Conservation (phyloP, 352 stramenopile species). For the Peronospora belbahrii region DNA sequence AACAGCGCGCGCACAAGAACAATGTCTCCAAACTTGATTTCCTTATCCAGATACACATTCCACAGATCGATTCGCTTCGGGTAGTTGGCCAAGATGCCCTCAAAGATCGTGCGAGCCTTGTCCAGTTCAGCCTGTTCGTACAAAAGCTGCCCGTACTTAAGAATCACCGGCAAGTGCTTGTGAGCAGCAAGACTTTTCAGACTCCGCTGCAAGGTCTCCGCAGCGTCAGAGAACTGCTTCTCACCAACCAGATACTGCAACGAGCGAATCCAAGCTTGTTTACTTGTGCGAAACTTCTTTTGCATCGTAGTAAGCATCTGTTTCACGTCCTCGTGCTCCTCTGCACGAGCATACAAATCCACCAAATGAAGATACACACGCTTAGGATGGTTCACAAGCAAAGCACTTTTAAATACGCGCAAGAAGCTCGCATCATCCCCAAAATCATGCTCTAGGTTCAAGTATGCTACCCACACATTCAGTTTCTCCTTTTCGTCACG, state of each 20-base stretch:
- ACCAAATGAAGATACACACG: slow-evolving; percentile 92
- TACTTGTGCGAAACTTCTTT: slow-evolving; percentile 90
- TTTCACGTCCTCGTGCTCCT: slow-evolving; percentile 61
- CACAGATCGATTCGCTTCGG: slow-evolving; percentile 94
- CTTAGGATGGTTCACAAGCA: slow-evolving; percentile 93
- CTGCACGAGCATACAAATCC: slow-evolving; percentile 83
- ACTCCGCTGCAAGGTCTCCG: slow-evolving; percentile 87
- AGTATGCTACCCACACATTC: slow-evolving; percentile 93
- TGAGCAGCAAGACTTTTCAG: slow-evolving; percentile 87
- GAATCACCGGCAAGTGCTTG: slow-evolving; percentile 93
- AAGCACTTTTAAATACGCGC: slow-evolving; percentile 87
- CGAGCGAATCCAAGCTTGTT: slow-evolving; percentile 84
- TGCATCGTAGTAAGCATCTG: slow-evolving; percentile 79
- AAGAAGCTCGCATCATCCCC: slow-evolving; percentile 87
- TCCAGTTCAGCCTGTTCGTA: slow-evolving; percentile 91
- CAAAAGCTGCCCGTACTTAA: slow-evolving; percentile 94
- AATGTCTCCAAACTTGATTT: slow-evolving; percentile 90
- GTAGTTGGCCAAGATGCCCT: slow-evolving; percentile 91
- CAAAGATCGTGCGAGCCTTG: slow-evolving; percentile 93
- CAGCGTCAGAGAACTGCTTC: slow-evolving; percentile 60
- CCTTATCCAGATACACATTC: slow-evolving; percentile 96
- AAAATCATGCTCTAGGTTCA: slow-evolving; percentile 96
- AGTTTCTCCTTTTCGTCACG: slow-evolving; percentile 94
- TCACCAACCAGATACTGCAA: slow-evolving; percentile 83
- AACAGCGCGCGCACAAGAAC: slow-evolving; percentile 86